A percentile compares a stretch with the other conserved stretches of the same genome.
Conservation (phyloP, 805 yeast species). For the Candida easanensis region DNA sequence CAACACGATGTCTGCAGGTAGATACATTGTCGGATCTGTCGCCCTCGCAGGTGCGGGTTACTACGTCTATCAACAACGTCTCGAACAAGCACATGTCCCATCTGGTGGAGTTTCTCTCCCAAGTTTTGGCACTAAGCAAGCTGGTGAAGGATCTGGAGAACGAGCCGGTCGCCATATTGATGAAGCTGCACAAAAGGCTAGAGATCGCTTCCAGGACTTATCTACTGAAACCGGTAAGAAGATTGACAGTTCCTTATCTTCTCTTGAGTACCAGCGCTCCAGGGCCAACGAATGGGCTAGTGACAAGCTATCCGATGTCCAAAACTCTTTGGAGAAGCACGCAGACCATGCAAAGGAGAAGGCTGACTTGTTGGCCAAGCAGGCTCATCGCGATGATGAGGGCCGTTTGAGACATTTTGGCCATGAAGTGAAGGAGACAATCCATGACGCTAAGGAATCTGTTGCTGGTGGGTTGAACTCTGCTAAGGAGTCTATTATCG, state of each 20-base stretch:
- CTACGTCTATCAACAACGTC: slow-evolving; percentile 25
- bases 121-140: slow-evolving; percentile 6
- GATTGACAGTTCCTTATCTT: slow-evolving; percentile 16
- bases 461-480: slow-evolving; percentile 2
- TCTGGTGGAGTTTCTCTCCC: slow-evolving; percentile 6
- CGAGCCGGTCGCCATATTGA: slow-evolving; percentile 27
- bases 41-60: slow-evolving; percentile 27
- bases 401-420: slow-evolving; percentile 21
- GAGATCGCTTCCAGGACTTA: slow-evolving; percentile 15
- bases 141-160: slow-evolving; percentile 21
- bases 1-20: slow-evolving; percentile 12
- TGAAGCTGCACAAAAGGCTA: slow-evolving; percentile 20
- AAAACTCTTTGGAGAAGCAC: slow-evolving; percentile 11
- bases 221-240: slow-evolving; percentile 21
- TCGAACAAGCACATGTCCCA: slow-evolving; percentile 16
- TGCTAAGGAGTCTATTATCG: slow-evolving; percentile 24
- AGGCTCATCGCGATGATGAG: slow-evolving; percentile 16
- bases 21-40: slow-evolving; percentile 23
- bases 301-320: slow-evolving; percentile 17
- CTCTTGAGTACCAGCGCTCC: slow-evolving; percentile 15
- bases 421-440: slow-evolving; percentile 23
- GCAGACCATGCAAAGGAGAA: slow-evolving; percentile 19
- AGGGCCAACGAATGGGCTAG: slow-evolving; percentile 22
- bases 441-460: slow-evolving; percentile 16
- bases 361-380: slow-evolving; percentile 18